A percentile compares a stretch with the other conserved stretches of the same genome.
phyloP scores from a whole-genome alignment of 257 asterid species.

The Solanum dulcamara region DNA sequence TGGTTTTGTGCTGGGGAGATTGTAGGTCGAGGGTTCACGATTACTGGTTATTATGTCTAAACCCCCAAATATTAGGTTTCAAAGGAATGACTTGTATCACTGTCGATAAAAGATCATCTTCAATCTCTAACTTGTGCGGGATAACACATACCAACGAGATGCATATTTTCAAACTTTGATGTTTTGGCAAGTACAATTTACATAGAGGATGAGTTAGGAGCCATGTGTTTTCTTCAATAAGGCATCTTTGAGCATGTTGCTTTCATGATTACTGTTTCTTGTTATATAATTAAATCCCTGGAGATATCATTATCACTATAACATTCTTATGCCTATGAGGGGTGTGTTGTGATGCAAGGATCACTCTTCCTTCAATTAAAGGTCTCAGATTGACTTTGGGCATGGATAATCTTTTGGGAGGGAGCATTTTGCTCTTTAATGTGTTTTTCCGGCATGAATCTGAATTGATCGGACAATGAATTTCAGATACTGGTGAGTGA shows the following conservation, averaged over 20 bases:
- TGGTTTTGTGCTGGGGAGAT: conserved; percentile 24
- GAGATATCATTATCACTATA: not conserved
- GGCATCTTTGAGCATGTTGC: not conserved
- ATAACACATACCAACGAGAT: not conserved
- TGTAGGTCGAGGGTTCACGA: conserved; percentile 15
- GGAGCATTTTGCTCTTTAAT: not conserved
- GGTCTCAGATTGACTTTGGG: not conserved
- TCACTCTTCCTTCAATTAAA: not conserved
- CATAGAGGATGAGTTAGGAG: not conserved
- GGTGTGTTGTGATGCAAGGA: not conserved
- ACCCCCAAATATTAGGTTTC: not conserved
- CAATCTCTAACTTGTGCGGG: not conserved
- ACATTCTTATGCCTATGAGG: not conserved
- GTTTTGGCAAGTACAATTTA: not conserved
- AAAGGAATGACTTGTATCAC: not conserved
- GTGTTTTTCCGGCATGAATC: not conserved
- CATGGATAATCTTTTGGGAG: not conserved
- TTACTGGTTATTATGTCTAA: conserved; percentile 14
- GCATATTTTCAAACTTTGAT: not conserved
- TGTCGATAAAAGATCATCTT: not conserved
- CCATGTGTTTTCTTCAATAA: not conserved
- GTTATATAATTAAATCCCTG: not conserved
- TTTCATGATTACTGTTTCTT: not conserved
- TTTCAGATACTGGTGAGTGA: not conserved
- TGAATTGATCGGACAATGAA: not conserved